These are phyloP conservation scores for Nitzschia palea DNA, from an alignment of 108 stramenopile genomes.

Conservation along the genomic window DNA sequence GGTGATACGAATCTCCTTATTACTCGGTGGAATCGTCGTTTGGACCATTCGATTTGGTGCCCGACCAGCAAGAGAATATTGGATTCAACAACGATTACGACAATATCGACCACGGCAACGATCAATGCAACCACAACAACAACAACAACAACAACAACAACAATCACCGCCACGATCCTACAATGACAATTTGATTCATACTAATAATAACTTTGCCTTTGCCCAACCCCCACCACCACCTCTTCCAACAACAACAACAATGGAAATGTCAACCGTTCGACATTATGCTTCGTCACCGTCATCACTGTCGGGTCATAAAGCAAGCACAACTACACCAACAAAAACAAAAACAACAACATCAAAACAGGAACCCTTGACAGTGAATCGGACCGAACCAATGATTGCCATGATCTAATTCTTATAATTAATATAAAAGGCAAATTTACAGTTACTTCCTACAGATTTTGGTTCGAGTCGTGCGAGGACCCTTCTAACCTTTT, in stretches of 20 bases:
- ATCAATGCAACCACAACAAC: neutral
- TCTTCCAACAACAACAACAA: neutral
- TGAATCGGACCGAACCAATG: too few relatives aligned
- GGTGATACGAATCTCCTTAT: neutral
- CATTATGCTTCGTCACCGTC: too few relatives aligned
- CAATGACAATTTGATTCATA: neutral
- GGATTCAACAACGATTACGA: neutral
- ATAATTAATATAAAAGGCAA: too few relatives aligned
- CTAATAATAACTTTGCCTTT: neutral
- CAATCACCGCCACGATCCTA: neutral
- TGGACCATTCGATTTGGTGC: slow-evolving; percentile 17
- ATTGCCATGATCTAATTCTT: too few relatives aligned
- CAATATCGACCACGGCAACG: neutral
- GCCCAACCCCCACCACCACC: neutral
- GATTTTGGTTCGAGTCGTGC: too few relatives aligned
- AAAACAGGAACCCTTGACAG: too few relatives aligned
- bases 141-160: neutral
- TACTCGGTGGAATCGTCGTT: slow-evolving; percentile 10
- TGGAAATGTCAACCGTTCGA: too few relatives aligned
- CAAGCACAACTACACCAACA: too few relatives aligned
- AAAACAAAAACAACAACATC: too few relatives aligned
- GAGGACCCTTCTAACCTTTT: too few relatives aligned
- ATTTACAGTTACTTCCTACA: too few relatives aligned
- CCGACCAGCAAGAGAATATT: slow-evolving; percentile 6
- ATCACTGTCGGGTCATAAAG: too few relatives aligned